Evolutionary conservation across 1,139 yeast genomes (phyloP).

Genomic region (Debaryomyces sp.): DNA sequence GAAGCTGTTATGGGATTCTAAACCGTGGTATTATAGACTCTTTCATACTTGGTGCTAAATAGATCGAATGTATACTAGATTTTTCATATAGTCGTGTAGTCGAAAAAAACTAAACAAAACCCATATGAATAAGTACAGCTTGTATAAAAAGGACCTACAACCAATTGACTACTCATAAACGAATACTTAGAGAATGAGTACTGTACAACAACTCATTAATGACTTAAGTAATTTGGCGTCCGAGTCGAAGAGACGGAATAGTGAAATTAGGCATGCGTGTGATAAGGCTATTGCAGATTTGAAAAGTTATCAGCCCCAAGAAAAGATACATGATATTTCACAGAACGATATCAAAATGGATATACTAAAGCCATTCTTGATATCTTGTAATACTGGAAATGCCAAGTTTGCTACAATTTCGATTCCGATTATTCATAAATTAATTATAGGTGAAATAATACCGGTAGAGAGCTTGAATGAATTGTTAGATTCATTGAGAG

Average conservation of each 20-base stretch:
- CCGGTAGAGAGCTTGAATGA: constrained; percentile 54
- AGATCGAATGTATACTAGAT: background rate
- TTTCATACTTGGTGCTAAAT: background rate
- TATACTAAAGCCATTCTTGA: constrained; percentile 67
- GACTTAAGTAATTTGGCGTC: constrained; percentile 64
- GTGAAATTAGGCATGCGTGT: constrained; percentile 68
- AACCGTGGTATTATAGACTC: background rate
- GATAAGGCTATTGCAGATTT: constrained; percentile 59
- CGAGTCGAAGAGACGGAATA: constrained; percentile 71
- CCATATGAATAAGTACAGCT: constrained; percentile 1
- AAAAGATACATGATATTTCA: constrained; percentile 13
- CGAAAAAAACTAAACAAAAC: background rate
- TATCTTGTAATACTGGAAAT: constrained; percentile 75
- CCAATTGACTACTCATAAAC: background rate
- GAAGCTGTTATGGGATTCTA: background rate
- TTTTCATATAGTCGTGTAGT: constrained; percentile 3
- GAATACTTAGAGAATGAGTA: constrained; percentile 25
- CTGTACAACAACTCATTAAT: constrained; percentile 47
- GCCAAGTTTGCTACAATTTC: constrained; percentile 74
- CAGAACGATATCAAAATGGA: constrained; percentile 40
- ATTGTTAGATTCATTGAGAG: constrained; percentile 66
- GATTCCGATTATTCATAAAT: constrained; percentile 64
- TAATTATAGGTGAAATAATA: constrained; percentile 52
- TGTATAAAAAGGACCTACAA: background rate
- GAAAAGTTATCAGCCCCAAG: constrained; percentile 27